phyloP scores from a whole-genome alignment of 179 eudicot genomes.

The Camellia oleifera region DNA sequence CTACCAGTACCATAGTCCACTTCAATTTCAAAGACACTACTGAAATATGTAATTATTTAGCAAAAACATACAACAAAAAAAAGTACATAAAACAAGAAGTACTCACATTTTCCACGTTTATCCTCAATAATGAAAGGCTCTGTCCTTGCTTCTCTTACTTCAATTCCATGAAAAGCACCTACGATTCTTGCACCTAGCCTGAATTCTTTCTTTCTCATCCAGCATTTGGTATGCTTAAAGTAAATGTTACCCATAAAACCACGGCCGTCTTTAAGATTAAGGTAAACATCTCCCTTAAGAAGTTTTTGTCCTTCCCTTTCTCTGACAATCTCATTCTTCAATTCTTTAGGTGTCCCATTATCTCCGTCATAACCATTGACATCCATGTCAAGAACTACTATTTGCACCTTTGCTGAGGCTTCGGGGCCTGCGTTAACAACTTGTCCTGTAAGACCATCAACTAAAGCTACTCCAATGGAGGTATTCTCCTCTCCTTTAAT shows the following conservation, averaged over 20 bases:
- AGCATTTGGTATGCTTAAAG: constrained; percentile 85
- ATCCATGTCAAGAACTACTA: constrained; percentile 87
- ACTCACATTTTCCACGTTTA: constrained; percentile 93
- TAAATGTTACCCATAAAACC: constrained; percentile 65
- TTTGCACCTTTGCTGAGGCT: constrained; percentile 72
- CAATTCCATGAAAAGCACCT: constrained; percentile 53
- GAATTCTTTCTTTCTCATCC: constrained; percentile 84
- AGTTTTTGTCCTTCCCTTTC: constrained; percentile 90
- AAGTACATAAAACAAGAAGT: too few relatives aligned
- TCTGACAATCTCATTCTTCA: constrained; percentile 68
- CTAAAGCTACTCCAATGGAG: constrained; percentile 52
- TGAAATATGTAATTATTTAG: background rate
- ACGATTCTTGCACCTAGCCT: constrained; percentile 74
- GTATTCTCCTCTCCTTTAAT: too few relatives aligned
- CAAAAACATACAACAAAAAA: background rate
- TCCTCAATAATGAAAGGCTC: constrained; percentile 83
- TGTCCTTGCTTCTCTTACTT: constrained; percentile 79
- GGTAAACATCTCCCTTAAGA: constrained; percentile 60
- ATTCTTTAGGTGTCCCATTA: constrained; percentile 72
- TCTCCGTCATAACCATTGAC: constrained; percentile 73
- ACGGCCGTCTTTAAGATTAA: constrained; percentile 58
- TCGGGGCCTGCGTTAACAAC: constrained; percentile 49
- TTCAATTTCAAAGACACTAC: background rate
- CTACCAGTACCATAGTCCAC: background rate
- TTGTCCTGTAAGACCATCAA: constrained; percentile 46